These are phyloP conservation scores for Botryotinia calthae DNA, from an alignment of 2,329 filamentous ascomycete genomes.

Conservation along the genomic window DNA sequence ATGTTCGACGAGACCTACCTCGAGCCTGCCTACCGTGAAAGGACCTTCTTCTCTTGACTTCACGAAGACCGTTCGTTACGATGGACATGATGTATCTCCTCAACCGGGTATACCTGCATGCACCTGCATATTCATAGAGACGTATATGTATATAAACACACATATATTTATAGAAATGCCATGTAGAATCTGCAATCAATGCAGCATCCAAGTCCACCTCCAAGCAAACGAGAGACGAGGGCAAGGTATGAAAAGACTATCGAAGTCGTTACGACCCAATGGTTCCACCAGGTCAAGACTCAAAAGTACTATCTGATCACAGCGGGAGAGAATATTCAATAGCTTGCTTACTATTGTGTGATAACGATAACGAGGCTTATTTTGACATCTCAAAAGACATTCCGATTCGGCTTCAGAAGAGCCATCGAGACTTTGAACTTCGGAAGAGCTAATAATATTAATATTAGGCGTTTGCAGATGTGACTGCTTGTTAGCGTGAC, in stretches of 20 bases:
- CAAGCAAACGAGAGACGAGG: background rate
- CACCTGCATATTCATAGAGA: background rate
- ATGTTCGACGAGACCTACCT: background rate
- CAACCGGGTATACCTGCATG: background rate
- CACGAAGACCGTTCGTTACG: background rate
- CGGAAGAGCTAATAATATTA: background rate
- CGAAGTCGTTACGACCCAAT: background rate
- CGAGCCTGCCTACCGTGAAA: background rate
- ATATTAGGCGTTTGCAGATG: background rate
- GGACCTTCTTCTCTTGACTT: background rate
- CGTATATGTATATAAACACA: background rate
- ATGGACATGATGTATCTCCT: background rate
- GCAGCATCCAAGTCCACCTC: background rate
- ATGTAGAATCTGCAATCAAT: background rate
- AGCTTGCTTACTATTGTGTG: background rate
- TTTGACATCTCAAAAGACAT: background rate
- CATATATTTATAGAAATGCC: background rate
- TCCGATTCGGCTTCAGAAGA: background rate
- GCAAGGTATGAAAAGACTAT: background rate
- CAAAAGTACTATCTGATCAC: background rate
- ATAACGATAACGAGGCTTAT: background rate
- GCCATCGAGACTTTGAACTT: background rate
- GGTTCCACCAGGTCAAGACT: background rate
- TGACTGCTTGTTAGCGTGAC: background rate
- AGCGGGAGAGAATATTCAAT: background rate